Evolutionary conservation across 768 basidiomycete species (phyloP).

Genomic region (Multifurca ochricompacta): DNA sequence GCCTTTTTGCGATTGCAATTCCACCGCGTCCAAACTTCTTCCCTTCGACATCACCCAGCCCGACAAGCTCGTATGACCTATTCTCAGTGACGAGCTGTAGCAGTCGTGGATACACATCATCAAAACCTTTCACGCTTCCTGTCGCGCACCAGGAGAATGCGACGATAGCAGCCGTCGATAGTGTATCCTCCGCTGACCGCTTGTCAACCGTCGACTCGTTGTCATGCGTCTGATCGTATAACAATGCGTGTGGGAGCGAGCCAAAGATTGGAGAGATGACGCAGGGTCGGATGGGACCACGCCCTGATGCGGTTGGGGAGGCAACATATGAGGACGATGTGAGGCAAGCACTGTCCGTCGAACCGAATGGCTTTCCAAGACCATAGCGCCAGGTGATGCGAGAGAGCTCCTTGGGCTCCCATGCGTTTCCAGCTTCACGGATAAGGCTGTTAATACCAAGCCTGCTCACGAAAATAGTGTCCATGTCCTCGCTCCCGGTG

Average conservation of each 20-base stretch:
- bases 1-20: constrained; percentile 40
- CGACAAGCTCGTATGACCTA: constrained; percentile 66
- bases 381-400: constrained; percentile 85
- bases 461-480: constrained; percentile 82
- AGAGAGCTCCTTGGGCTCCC: constrained; percentile 86
- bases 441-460: constrained; percentile 92
- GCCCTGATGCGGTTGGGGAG: constrained; percentile 73
- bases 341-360: constrained; percentile 88
- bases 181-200: constrained; percentile 87
- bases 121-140: constrained; percentile 95
- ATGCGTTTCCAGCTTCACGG: constrained; percentile 88
- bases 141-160: constrained; percentile 84
- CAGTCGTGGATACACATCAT: constrained; percentile 94
- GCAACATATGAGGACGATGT: constrained; percentile 53
- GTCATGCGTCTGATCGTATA: constrained; percentile 97
- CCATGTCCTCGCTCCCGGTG: constrained; percentile 92
- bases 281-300: constrained; percentile 68
- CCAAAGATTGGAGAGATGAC: constrained; percentile 76
- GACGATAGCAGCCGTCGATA: constrained; percentile 90
- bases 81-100: constrained; percentile 83
- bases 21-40: constrained; percentile 24
- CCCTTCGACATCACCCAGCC: constrained; percentile 29
- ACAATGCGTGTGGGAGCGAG: constrained; percentile 81
- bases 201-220: constrained; percentile 90
- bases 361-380: constrained; percentile 90